Evolutionary conservation across 495 filamentous ascomycete species (phyloP), one percentile per base, ranked within the genome.

Genomic region (Hamigera avellanea): DNA sequence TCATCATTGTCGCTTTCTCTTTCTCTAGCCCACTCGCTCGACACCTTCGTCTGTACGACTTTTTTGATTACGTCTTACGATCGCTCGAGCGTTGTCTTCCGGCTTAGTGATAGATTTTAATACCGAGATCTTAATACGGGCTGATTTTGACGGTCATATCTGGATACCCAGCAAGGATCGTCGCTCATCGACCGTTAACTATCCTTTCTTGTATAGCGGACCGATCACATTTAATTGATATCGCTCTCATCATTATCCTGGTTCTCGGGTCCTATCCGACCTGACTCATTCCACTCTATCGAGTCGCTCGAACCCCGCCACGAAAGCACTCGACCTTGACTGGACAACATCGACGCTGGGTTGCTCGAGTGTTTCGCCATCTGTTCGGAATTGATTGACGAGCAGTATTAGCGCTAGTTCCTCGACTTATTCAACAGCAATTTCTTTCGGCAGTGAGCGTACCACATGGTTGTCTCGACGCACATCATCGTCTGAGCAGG

Each of bases 1-100:
- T 4, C n/a, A 23, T 53, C 47, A 56, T 50, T 59, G 49, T 43
- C 48, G 5, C 48, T 50, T 41, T 56, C 49, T 52, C 54, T 55
- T 53, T 53, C 42, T 43, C 48, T 41, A 25, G 39, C 46, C 48
- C 42, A 39, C 33, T 48, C 49, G 36, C 50, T 57, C 48, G 48
- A 44, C 43, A 31, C 40, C 9, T 26, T 52, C 41, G 43, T 44
- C 42, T 41, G 43, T 39, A 45, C 48, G 37, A 39, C 36, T 36
- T 48, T 40, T 37, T 42, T 35, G 48, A 40, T 34, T 40, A 32
- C 45, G 37, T 39, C 41, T 29, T 23, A 45, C 49, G 45, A 48
- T 49, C 56, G 32, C 26, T 50, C 49, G 37, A 40, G 50, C 44
- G 40, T 36, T 43, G 38, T 49, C 41, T 36, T 40, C 21, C 41